Conservation (phyloP, 2,329 filamentous ascomycete species). For the Aspergillus udagawae region DNA sequence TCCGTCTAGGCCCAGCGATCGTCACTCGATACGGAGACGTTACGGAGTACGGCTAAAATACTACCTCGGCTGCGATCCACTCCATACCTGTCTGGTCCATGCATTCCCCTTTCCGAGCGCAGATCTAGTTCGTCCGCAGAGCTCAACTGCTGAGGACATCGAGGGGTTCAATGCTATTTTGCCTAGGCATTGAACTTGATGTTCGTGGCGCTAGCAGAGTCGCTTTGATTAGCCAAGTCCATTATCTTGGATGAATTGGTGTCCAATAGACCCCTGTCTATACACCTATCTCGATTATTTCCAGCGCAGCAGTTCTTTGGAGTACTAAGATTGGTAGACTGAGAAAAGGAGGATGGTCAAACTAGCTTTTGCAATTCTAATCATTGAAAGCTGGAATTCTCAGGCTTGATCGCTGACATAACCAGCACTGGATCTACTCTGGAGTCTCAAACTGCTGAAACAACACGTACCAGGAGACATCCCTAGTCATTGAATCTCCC, state of each 20-base stretch:
- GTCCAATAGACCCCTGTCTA: background rate
- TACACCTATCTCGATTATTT: background rate
- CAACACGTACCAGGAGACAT: background rate
- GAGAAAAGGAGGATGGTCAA: background rate
- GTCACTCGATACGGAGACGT: background rate
- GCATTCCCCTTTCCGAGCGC: background rate
- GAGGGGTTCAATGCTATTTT: background rate
- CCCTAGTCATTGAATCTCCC: background rate
- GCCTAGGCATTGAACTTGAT: background rate
- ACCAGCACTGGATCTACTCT: background rate
- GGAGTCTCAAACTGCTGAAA: background rate
- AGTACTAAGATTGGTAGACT: background rate
- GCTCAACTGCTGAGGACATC: background rate
- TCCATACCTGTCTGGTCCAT: background rate
- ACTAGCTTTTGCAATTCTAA: background rate
- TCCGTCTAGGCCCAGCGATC: background rate
- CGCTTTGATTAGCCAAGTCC: background rate
- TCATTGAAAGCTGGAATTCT: background rate
- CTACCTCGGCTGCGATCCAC: background rate
- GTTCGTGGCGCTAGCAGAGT: background rate
- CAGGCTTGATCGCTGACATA: background rate
- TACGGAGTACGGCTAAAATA: background rate
- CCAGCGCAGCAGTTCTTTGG: background rate
- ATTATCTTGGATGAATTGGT: background rate
- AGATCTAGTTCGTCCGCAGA: background rate